Evolutionary conservation across 225 moss, liverwort and hornwort genomes (phyloP).

Genomic region (Neckera pumila): DNA sequence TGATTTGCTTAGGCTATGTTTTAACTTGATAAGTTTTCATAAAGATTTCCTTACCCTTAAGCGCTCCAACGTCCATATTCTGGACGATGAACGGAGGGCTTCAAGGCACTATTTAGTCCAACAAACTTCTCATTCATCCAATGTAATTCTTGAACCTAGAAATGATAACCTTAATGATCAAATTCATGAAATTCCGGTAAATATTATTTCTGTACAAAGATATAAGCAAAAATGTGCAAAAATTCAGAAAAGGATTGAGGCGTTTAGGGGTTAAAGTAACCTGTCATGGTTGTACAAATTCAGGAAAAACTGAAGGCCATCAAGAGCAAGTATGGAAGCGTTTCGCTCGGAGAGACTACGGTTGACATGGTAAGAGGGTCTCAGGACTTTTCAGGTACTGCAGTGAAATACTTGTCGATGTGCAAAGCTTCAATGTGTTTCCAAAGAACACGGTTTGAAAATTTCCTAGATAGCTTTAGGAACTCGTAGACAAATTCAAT

Average conservation of each 20-base stretch:
- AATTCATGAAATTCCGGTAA: too few relatives aligned
- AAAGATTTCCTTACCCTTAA: neutral
- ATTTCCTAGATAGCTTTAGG: too few relatives aligned
- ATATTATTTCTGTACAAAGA: too few relatives aligned
- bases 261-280: neutral
- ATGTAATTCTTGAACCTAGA: too few relatives aligned
- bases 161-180: too few relatives aligned
- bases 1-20: neutral
- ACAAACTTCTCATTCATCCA: too few relatives aligned
- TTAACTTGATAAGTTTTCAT: too few relatives aligned
- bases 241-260: too few relatives aligned
- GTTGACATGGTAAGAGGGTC: constrained; percentile 34
- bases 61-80: too few relatives aligned
- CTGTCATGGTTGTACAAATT: neutral
- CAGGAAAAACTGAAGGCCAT: constrained; percentile 38
- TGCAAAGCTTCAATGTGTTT: neutral
- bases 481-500: neutral
- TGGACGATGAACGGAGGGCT: too few relatives aligned
- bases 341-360: constrained; percentile 41
- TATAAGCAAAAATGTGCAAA: too few relatives aligned
- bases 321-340: constrained; percentile 36
- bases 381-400: neutral
- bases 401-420: neutral
- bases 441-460: neutral
- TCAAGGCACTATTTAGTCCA: too few relatives aligned